These are phyloP conservation scores for Fragaria vesca DNA, from an alignment of 306 rosid genomes.

Conservation along the genomic window DNA sequence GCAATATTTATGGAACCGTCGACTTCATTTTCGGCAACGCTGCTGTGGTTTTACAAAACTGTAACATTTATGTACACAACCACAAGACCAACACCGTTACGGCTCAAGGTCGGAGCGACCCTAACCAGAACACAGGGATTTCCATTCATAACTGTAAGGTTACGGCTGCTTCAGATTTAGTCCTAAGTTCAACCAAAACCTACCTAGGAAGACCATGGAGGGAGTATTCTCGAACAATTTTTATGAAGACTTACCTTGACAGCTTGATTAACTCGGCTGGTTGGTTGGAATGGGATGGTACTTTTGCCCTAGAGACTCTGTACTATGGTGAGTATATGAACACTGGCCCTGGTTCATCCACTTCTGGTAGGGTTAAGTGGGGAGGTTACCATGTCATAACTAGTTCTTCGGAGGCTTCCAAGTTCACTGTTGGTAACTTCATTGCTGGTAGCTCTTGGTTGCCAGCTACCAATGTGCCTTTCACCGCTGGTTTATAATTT, in stretches of 20 bases:
- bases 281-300: constrained; percentile 69
- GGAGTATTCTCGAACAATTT: constrained; percentile 58
- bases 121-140: constrained; percentile 76
- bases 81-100: constrained; percentile 62
- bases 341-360: constrained; percentile 63
- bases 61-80: constrained; percentile 55
- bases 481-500: constrained; percentile 48
- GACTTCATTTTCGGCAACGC: constrained; percentile 86
- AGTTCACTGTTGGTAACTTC: constrained; percentile 60
- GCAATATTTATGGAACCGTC: constrained; percentile 79
- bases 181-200: constrained; percentile 32
- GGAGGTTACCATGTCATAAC: constrained; percentile 65
- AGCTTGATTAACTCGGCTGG: constrained; percentile 61
- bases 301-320: constrained; percentile 59
- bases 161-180: constrained; percentile 40
- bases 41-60: constrained; percentile 65
- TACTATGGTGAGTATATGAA: constrained; percentile 68
- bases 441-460: constrained; percentile 65
- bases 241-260: constrained; percentile 59
- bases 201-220: constrained; percentile 73
- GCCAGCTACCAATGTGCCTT: constrained; percentile 60
- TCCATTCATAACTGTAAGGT: constrained; percentile 52
- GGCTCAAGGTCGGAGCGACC: constrained; percentile 68
- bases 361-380: constrained; percentile 59
- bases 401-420: constrained; percentile 57